These are phyloP conservation scores for Globisporangium canariense DNA, from an alignment of 352 stramenopile species.

Conservation along the genomic window DNA sequence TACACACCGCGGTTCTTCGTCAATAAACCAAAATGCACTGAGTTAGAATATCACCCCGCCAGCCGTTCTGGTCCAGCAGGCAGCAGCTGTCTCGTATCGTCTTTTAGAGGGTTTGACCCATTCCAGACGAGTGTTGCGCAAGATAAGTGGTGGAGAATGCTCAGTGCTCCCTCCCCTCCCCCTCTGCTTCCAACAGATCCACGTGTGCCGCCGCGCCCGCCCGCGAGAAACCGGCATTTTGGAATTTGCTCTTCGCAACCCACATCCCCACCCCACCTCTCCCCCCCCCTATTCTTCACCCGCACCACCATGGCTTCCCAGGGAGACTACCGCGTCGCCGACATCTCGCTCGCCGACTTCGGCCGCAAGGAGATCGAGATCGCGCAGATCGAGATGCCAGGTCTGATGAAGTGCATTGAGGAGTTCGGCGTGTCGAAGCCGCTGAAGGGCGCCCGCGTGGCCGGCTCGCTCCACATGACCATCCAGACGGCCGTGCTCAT, in stretches of 20 bases:
- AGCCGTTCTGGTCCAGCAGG: too few relatives aligned
- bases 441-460: constrained; percentile 90
- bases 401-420: constrained; percentile 94
- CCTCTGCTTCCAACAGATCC: background rate
- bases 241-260: constrained; percentile 21
- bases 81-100: background rate
- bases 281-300: background rate
- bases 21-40: background rate
- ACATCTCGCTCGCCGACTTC: constrained; percentile 98
- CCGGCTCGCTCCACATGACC: constrained; percentile 99
- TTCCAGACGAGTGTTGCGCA: background rate
- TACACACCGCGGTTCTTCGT: background rate
- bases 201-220: background rate
- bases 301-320: constrained; percentile 47
- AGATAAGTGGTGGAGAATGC: constrained; percentile 15
- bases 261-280: background rate
- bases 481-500: constrained; percentile 99
- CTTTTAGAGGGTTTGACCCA: constrained; percentile 4
- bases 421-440: constrained; percentile 90
- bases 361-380: constrained; percentile 98
- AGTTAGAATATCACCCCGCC: background rate
- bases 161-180: constrained; percentile 1
- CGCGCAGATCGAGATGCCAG: constrained; percentile 98
- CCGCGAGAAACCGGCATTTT: constrained; percentile 13
- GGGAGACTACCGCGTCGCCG: constrained; percentile 88